Base-by-base conservation (phyloP, 2,329 filamentous ascomycete species). In the Sporothrix mexicana region DNA sequence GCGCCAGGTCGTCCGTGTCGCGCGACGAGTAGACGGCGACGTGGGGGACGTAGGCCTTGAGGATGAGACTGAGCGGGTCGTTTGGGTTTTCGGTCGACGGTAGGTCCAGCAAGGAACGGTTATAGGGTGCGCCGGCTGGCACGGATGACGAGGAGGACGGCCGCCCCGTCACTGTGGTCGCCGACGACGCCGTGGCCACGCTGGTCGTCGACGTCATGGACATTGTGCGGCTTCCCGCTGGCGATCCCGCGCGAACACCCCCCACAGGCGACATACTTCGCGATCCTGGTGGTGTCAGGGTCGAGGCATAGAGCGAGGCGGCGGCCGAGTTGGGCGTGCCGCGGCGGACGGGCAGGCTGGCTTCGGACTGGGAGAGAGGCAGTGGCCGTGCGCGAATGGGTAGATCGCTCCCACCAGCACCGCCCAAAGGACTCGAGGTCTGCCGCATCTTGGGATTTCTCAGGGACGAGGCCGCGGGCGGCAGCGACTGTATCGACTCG, bases 11-110 rank as follows among this genome's bases (percentile, higher is more conserved):
- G 79, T 98, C 92, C 0, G 94, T 96, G 79, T 98, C 95, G 17
- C 88, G 84, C 15, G 95, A 97, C n/a, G 94, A 89, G 77, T 95
- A 92, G 41, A 99, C 89, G 7, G 93, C 93, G 62, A 99, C 90
- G 75, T 96, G 93, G 0, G 96, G 97, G 15, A 95, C 93, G 80
- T 97, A 97, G 2, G 94, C 92, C 73, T 91, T 91, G 71, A 97
- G 85, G 59, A 98, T 91, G 68, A 97, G 84, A 75, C 86, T 64
- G 12, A 76, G 73, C 53, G 74, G 73, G 61, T 76, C 75, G 30
- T 69, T 72, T 3, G 74, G 69, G 36, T 70, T 51, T 12, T 72
- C 72, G 1, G 73, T 73, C 2, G 74, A 72, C 2, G 74, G 67
- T 13, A 45, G 69, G 36, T 76, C 75, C 10, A 76, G 68, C 2